Conservation (phyloP, 441 rosid genomes). For the Viola pubescens region DNA sequence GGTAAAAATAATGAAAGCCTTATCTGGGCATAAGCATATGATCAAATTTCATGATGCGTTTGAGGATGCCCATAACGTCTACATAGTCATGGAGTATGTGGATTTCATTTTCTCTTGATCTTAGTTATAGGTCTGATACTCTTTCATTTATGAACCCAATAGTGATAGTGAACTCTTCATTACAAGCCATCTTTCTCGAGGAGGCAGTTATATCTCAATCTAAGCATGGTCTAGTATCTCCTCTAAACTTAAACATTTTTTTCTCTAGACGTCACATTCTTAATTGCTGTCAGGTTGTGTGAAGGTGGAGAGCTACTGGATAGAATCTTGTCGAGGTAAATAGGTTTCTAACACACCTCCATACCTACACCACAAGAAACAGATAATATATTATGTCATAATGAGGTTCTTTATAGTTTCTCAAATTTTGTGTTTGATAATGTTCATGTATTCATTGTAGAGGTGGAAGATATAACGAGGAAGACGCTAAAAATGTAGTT, state of each 20-base stretch:
- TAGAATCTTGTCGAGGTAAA: slow-evolving; percentile 80
- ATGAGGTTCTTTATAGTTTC: slow-evolving; percentile 48
- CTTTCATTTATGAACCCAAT: not conserved
- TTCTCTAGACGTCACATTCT: slow-evolving; percentile 2
- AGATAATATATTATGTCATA: not conserved
- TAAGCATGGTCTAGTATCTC: not conserved
- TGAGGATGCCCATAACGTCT: slow-evolving; percentile 89
- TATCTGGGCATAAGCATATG: slow-evolving; percentile 78
- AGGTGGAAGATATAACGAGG: slow-evolving; percentile 84
- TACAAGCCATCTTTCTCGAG: no score
- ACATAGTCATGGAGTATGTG: slow-evolving; percentile 96
- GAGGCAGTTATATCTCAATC: not conserved
- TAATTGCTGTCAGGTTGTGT: slow-evolving; percentile 55
- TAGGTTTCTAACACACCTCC: not conserved
- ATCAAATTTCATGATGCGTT: slow-evolving; percentile 79
- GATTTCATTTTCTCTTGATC: not conserved
- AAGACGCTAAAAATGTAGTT: slow-evolving; percentile 68
- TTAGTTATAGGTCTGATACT: not conserved
- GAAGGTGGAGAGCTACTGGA: slow-evolving; percentile 95
- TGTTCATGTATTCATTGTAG: slow-evolving; percentile 28
- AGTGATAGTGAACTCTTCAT: not conserved
- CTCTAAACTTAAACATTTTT: not conserved
- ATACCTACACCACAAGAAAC: not conserved
- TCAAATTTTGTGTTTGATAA: not conserved
- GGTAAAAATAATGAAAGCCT: slow-evolving; percentile 74